Conservation (phyloP, 2,329 filamentous ascomycete genomes). For the Trichoderma oligosporum region DNA sequence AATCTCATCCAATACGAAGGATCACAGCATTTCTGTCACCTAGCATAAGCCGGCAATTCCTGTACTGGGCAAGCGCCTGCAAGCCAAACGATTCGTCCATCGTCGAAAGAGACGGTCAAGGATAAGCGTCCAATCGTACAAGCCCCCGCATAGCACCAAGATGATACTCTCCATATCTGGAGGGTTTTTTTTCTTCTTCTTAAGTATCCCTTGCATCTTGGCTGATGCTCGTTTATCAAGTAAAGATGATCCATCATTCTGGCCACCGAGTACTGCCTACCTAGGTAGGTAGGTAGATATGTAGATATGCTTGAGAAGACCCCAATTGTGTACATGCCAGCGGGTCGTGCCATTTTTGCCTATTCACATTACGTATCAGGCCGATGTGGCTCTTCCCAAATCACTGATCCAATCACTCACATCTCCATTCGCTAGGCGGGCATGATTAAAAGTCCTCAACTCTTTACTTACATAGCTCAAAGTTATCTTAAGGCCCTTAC, state of each 20-base stretch:
- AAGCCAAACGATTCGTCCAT: slow-evolving; percentile 5
- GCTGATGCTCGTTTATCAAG: no score
- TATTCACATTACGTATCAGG: not conserved
- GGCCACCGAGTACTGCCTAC: not conserved
- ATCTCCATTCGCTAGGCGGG: not conserved
- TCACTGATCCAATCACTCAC: not conserved
- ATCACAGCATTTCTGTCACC: not conserved
- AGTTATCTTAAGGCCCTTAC: not conserved
- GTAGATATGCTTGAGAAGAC: not conserved
- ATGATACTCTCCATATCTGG: not conserved
- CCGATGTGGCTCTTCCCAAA: no score
- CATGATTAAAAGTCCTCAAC: not conserved
- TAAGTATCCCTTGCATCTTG: not conserved
- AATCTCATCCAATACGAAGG: not conserved
- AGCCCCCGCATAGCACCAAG: slow-evolving; percentile 1
- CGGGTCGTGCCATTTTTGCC: not conserved
- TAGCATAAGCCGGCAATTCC: not conserved
- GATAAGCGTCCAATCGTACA: slow-evolving; percentile 9
- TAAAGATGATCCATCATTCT: no score
- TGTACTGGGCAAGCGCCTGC: not conserved
- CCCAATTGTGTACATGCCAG: no score
- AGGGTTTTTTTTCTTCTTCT: not conserved
- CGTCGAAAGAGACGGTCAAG: slow-evolving; percentile 1
- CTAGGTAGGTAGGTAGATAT: not conserved
- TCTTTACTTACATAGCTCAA: no score